Evolutionary conservation across 1,139 yeast species (phyloP).

Genomic region (Yamadazyma trypodendri): DNA sequence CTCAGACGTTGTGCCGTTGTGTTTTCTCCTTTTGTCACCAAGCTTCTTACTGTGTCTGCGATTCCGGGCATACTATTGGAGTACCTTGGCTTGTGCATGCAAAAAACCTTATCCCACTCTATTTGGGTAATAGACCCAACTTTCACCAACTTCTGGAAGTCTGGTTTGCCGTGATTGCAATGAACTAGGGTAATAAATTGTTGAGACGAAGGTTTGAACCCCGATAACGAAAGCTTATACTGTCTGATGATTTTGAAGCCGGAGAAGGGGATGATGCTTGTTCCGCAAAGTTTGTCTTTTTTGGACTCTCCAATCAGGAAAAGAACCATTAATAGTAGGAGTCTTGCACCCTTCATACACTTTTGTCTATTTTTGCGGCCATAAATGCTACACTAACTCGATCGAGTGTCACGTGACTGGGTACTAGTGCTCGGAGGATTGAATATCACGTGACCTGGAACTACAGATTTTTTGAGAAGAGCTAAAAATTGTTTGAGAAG

Average conservation of each 20-base stretch:
- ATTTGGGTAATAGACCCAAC: constrained; percentile 40
- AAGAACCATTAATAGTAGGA: not conserved
- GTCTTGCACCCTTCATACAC: not conserved
- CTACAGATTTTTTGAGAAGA: constrained; percentile 7
- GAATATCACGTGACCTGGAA: not conserved
- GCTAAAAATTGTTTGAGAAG: constrained; percentile 4
- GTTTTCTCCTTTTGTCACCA: constrained; percentile 1
- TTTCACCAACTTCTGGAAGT: constrained; percentile 40
- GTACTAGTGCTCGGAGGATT: not conserved
- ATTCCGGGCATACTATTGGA: constrained; percentile 2
- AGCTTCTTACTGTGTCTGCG: constrained; percentile 6
- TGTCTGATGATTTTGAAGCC: constrained; percentile 61
- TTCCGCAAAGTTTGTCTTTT: constrained; percentile 7
- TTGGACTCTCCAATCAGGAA: not conserved
- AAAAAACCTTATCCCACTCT: constrained; percentile 54
- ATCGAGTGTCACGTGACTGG: no score
- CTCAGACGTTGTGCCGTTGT: not conserved
- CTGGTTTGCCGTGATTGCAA: constrained; percentile 55
- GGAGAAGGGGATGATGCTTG: constrained; percentile 43
- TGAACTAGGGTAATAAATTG: constrained; percentile 52
- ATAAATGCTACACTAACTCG: no score
- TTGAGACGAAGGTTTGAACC: constrained; percentile 38
- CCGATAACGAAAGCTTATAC: constrained; percentile 43
- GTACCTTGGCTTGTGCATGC: constrained; percentile 36
- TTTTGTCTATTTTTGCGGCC: not conserved